Conservation (phyloP, 1,139 yeast species). For the Saccharomyces pastorianus region DNA sequence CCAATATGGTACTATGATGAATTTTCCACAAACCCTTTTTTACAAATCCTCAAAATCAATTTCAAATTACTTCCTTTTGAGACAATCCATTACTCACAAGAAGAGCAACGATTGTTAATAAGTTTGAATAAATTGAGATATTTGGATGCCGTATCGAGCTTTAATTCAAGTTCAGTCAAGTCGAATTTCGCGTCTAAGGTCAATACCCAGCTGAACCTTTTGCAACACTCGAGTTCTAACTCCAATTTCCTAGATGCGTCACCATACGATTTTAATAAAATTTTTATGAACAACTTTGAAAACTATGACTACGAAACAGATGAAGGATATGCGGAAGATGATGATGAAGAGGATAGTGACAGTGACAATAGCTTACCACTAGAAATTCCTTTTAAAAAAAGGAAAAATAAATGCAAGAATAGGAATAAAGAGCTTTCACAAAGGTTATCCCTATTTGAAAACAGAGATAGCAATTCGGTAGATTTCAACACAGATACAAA, state of each 20-base stretch:
- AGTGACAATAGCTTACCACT: constrained; percentile 34
- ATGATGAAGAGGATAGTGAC: constrained; percentile 26
- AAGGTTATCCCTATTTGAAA: constrained; percentile 11
- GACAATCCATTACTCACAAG: background rate
- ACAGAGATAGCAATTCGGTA: constrained; percentile 4
- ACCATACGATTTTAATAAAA: background rate
- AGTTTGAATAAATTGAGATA: background rate
- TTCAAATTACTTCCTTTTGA: constrained; percentile 10
- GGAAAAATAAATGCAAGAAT: constrained; percentile 7
- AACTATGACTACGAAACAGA: constrained; percentile 17
- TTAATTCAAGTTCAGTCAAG: background rate
- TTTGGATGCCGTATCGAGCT: background rate
- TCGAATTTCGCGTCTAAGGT: background rate
- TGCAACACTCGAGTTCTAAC: background rate
- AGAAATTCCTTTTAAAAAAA: constrained; percentile 32
- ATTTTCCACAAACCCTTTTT: constrained; percentile 8
- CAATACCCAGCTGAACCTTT: background rate
- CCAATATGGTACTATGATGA: constrained; percentile 20
- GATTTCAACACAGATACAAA: constrained; percentile 2
- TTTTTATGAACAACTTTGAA: background rate
- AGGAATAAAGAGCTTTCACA: background rate
- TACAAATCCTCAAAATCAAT: constrained; percentile 8
- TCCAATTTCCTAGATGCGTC: background rate
- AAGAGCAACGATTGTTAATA: background rate
- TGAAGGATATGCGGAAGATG: constrained; percentile 33